Conservation (phyloP, 2,329 filamentous ascomycete species). For the Exophiala calicioides region DNA sequence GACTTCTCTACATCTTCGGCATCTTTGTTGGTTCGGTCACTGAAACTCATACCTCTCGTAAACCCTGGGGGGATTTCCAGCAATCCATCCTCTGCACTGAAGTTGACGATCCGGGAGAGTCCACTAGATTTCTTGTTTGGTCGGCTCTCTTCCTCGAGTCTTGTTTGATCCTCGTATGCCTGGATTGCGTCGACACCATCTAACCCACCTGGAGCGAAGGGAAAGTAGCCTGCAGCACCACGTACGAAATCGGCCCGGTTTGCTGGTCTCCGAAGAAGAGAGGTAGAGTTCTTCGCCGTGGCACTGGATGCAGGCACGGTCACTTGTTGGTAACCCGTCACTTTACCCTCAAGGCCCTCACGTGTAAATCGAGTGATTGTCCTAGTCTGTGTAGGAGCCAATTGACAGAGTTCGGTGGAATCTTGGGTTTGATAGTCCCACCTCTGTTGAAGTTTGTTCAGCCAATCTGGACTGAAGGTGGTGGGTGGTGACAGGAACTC, state of each 20-base stretch:
- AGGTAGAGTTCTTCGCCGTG: slow-evolving; percentile 94
- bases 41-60: slow-evolving; percentile 72
- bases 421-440: slow-evolving; percentile 78
- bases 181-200: slow-evolving; percentile 84
- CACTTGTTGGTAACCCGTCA: slow-evolving; percentile 91
- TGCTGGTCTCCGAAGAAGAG: slow-evolving; percentile 80
- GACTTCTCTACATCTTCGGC: slow-evolving; percentile 70
- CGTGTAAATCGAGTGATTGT: slow-evolving; percentile 92
- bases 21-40: slow-evolving; percentile 60
- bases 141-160: slow-evolving; percentile 51
- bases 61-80: slow-evolving; percentile 83
- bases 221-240: slow-evolving; percentile 89
- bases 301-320: slow-evolving; percentile 86
- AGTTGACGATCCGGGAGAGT: slow-evolving; percentile 83
- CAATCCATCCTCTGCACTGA: slow-evolving; percentile 73
- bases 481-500: slow-evolving; percentile 78
- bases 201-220: slow-evolving; percentile 86
- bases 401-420: slow-evolving; percentile 78
- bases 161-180: slow-evolving; percentile 74
- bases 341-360: slow-evolving; percentile 86
- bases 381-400: slow-evolving; percentile 87
- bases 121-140: slow-evolving; percentile 45
- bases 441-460: slow-evolving; percentile 81
- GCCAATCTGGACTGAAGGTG: slow-evolving; percentile 79
- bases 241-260: slow-evolving; percentile 86